Conservation (phyloP, 1,284 basidiomycete genomes). For the Chiua sp. region DNA sequence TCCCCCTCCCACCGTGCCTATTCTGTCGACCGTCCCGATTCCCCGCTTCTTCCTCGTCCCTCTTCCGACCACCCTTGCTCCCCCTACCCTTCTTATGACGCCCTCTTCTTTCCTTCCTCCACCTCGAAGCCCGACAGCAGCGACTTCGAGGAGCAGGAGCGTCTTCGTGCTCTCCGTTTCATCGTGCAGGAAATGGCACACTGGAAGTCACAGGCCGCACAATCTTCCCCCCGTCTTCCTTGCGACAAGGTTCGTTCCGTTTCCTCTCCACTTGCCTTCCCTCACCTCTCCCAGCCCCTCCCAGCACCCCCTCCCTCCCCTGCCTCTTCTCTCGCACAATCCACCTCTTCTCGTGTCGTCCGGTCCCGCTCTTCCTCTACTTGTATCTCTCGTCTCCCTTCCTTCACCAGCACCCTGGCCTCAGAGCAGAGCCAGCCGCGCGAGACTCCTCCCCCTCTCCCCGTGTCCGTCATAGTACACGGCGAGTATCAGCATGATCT, state of each 20-base stretch:
- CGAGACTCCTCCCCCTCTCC: conserved; percentile 32
- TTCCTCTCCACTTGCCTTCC: fast-evolving
- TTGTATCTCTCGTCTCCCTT: conserved; percentile 38
- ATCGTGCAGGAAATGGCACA: conserved; percentile 39
- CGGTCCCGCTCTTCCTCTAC: conserved; percentile 39
- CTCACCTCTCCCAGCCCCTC: conserved; percentile 22
- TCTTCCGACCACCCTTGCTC: conserved; percentile 30
- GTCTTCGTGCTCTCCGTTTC: conserved; percentile 36
- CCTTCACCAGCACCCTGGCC: conserved; percentile 39
- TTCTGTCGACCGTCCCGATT: conserved; percentile 35
- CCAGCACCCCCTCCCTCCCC: conserved; percentile 37
- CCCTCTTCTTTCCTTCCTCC: conserved; percentile 32
- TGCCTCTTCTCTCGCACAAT: conserved; percentile 31
- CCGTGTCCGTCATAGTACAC: conserved; percentile 38
- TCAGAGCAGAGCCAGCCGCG: conserved; percentile 38
- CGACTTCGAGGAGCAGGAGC: conserved; percentile 35
- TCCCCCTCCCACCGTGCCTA: conserved; percentile 33
- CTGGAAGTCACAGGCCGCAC: conserved; percentile 22
- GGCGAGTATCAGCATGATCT: conserved; percentile 35
- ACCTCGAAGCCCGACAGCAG: conserved; percentile 4
- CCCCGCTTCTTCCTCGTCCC: conserved; percentile 33
- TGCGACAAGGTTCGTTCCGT: conserved; percentile 30
- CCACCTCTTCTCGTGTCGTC: conserved; percentile 32
- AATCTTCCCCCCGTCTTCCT: not conserved
- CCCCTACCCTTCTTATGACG: conserved; percentile 37